Evolutionary conservation across 352 stramenopile genomes (phyloP).

Genomic region (Pythium periplocum): DNA sequence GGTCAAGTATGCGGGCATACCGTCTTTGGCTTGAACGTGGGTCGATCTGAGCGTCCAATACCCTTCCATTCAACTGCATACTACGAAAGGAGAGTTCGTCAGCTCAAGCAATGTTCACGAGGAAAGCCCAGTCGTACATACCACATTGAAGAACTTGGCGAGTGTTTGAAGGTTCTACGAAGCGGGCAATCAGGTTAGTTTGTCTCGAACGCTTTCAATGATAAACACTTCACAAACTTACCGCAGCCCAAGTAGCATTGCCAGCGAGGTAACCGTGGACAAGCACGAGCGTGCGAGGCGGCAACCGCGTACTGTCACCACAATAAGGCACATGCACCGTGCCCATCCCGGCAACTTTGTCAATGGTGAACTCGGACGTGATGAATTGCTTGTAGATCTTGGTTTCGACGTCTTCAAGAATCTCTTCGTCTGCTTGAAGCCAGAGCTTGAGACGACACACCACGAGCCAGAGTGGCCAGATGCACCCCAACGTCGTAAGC

Average conservation of each 20-base stretch:
- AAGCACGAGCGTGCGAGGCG: slow-evolving; percentile 55
- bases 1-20: slow-evolving; percentile 6
- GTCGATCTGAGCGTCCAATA: slow-evolving; percentile 66
- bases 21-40: slow-evolving; percentile 48
- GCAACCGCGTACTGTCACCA: slow-evolving; percentile 43
- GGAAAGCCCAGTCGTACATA: slow-evolving; percentile 18
- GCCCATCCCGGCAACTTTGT: slow-evolving; percentile 55
- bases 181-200: slow-evolving; percentile 3
- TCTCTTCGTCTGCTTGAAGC: slow-evolving; percentile 42
- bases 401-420: slow-evolving; percentile 49
- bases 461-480: slow-evolving; percentile 46
- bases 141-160: slow-evolving; percentile 76
- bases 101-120: not conserved
- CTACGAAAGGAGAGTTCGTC: slow-evolving; percentile 17
- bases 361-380: slow-evolving; percentile 42
- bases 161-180: slow-evolving; percentile 65
- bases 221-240: slow-evolving; percentile 12
- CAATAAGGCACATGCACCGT: slow-evolving; percentile 77
- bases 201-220: not conserved
- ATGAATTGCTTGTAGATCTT: slow-evolving; percentile 71
- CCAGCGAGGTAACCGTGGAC: slow-evolving; percentile 75
- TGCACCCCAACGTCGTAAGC: slow-evolving; percentile 33
- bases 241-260: slow-evolving; percentile 73
- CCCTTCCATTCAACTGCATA: slow-evolving; percentile 83
- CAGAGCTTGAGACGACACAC: slow-evolving; percentile 46